Evolutionary conservation across 2,329 filamentous ascomycete genomes (phyloP), one percentile per base, ranked within the genome.

Genomic region (Geosmithia putterillii): DNA sequence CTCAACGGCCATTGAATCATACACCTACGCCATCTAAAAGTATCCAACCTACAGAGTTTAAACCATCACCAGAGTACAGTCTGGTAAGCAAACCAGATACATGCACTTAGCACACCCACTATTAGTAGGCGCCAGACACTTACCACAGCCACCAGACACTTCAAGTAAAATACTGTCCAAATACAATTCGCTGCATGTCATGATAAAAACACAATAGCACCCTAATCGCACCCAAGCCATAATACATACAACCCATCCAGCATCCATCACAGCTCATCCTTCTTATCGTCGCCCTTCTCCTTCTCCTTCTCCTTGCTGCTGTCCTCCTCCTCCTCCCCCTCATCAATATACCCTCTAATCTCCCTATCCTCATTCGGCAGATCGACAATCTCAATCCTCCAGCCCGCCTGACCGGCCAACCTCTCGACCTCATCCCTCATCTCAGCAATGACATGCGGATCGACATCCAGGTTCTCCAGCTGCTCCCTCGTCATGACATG

Each of bases 371-470:
- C 56, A 4, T 70, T 64, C 19, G 81, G 74, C 10, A 77, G 70
- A 53, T 92, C 83, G 1, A 92, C 76, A 14, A 92, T 70, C 59
- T 92, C 85, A 46, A 95, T 66, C 53, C 80, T 83, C 87, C 88
- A 95, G 15, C 79, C 78, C 50, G 79, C 75, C 7, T 81, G 78
- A 3, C 79, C 75, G 0, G 86, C 85, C 36, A 84, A 56, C 52
- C 78, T 73, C 56, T 84, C 71, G 45, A 94, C 62, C 54, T 85
- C 69, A 48, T 79, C 71, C 52, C 74, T 74, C 56, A 94, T 67
- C 39, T 79, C 70, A 51, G 89, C 79, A 3, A 94, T 69, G 38
- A 80, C 70, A 40, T 81, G 72, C 0, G 74, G 74, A 43, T 81
- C 74, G 23, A 90, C 66, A 14, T 83, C 76, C 38, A 86, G 63